Percentiles rank a stretch among this genome's conserved stretches.
Conservation (phyloP, 176 grass and related monocot genomes). For the Juncus inflexus region DNA sequence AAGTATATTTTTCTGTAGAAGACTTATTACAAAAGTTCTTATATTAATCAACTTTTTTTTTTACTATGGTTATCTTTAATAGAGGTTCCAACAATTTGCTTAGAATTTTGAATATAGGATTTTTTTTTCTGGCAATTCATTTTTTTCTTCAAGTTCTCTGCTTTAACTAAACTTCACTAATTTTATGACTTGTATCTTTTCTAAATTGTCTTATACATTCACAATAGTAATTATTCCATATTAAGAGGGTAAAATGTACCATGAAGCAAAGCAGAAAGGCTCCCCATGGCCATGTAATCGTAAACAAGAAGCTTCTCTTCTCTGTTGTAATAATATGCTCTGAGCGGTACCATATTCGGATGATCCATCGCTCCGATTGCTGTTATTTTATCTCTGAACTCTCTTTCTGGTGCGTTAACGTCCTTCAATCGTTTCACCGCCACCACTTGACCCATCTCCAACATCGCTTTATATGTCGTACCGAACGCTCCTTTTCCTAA, state of each 20-base stretch:
- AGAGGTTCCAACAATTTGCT: too few species aligned
- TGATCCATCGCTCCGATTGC: constrained; percentile 60
- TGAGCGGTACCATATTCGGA: constrained; percentile 58
- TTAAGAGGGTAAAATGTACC: constrained; percentile 27
- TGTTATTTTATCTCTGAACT: constrained; percentile 61
- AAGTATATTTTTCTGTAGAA: too few species aligned
- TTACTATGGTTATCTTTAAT: too few species aligned
- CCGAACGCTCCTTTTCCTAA: constrained; percentile 63
- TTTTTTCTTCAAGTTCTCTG: too few species aligned
- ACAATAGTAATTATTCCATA: too few species aligned
- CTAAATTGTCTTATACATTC: too few species aligned
- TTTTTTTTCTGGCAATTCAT: too few species aligned
- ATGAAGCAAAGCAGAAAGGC: constrained; percentile 72
- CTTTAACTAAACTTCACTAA: too few species aligned
- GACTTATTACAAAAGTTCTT: too few species aligned
- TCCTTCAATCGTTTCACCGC: constrained; percentile 72
- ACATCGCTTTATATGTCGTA: constrained; percentile 77
- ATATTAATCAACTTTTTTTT: too few species aligned
- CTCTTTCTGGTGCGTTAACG: constrained; percentile 51
- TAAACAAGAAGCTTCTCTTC: constrained; percentile 84
- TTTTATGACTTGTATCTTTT: too few species aligned
- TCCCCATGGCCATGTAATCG: constrained; percentile 58
- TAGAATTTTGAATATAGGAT: too few species aligned
- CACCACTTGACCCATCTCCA: constrained; percentile 45
- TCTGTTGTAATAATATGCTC: constrained; percentile 72